Evolutionary conservation across 257 asterid species (phyloP).

Genomic region (Lycium ferocissimum): DNA sequence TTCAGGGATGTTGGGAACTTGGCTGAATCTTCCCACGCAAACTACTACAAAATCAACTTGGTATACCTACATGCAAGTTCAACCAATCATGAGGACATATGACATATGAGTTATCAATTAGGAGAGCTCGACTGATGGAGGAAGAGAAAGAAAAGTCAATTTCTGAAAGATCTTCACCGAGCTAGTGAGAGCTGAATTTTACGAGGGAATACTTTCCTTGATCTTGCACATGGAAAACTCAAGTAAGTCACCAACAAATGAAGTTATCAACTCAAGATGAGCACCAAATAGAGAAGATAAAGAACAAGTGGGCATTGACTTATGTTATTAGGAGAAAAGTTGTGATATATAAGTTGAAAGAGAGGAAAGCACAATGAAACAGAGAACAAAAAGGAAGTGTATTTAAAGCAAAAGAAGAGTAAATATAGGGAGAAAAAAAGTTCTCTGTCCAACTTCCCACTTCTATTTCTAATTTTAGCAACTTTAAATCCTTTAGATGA

Average conservation of each 20-base stretch:
- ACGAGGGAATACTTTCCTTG: not conserved
- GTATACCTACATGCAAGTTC: slow-evolving; percentile 40
- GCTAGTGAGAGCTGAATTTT: not conserved
- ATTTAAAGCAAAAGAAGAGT: not conserved
- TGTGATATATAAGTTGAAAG: not conserved
- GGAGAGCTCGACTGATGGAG: not conserved
- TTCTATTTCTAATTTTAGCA: not conserved
- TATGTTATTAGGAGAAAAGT: not conserved
- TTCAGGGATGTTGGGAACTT: slow-evolving; percentile 49
- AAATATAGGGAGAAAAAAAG: not conserved
- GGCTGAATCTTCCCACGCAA: slow-evolving; percentile 54
- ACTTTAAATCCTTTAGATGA: not conserved
- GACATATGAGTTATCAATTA: not conserved
- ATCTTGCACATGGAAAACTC: not conserved
- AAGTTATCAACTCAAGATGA: not conserved
- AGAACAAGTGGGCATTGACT: not conserved
- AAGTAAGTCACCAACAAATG: not conserved
- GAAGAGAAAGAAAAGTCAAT: not conserved
- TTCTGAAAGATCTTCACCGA: not conserved
- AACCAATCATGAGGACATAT: not conserved
- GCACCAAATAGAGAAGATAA: not conserved
- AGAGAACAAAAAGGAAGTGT: not conserved
- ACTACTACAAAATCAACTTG: slow-evolving; percentile 48
- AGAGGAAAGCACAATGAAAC: not conserved
- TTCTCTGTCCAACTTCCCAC: no score